Conservation (phyloP, 169 alveolate genomes). For the Cryptosporidium sp. region DNA sequence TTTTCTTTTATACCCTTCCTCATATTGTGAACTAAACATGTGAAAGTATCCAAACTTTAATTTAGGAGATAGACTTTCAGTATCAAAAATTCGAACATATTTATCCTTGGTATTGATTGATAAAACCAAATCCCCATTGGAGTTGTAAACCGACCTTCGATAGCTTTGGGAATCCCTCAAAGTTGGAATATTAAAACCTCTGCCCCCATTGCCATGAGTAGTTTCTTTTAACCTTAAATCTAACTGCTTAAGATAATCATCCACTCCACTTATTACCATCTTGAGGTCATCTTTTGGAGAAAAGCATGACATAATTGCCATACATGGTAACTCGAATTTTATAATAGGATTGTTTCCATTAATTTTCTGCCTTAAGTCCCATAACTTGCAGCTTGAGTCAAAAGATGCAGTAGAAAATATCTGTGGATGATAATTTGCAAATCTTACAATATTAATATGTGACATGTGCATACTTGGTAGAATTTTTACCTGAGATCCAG, state of each 20-base stretch:
- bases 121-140: slow-evolving; percentile 20
- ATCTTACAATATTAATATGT: slow-evolving; percentile 79
- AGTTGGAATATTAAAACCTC: slow-evolving; percentile 13
- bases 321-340: slow-evolving; percentile 77
- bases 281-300: slow-evolving; percentile 76
- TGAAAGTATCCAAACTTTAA: not conserved
- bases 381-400: slow-evolving; percentile 79
- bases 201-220: not conserved
- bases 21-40: not conserved
- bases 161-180: slow-evolving; percentile 42
- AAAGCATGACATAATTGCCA: slow-evolving; percentile 79
- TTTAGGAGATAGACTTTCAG: not conserved
- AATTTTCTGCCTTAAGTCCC: slow-evolving; percentile 80
- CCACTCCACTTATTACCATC: slow-evolving; percentile 63
- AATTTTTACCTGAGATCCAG: slow-evolving; percentile 75
- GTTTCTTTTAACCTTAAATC: slow-evolving; percentile 47
- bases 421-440: slow-evolving; percentile 78
- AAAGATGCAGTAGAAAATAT: slow-evolving; percentile 80
- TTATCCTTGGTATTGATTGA: slow-evolving; percentile 43
- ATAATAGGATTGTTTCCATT: slow-evolving; percentile 65
- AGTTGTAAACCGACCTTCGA: slow-evolving; percentile 44
- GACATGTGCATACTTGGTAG: slow-evolving; percentile 76
- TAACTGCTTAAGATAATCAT: slow-evolving; percentile 42
- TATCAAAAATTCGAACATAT: slow-evolving; percentile 4
- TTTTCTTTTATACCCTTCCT: not conserved